These are phyloP conservation scores for Citrus inodora DNA, from an alignment of 345 rosid species.

Conservation along the genomic window DNA sequence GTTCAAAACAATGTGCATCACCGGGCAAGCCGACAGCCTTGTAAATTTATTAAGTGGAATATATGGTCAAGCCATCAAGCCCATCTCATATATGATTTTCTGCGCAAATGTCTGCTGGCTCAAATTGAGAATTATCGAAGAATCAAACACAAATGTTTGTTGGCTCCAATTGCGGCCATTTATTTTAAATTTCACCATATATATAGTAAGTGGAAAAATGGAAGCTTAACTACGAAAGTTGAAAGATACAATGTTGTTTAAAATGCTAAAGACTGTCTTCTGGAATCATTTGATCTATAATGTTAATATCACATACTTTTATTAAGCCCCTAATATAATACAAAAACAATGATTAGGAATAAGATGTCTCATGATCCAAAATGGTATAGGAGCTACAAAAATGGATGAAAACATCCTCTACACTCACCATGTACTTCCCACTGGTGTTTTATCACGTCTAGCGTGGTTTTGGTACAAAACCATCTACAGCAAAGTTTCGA, in stretches of 20 bases:
- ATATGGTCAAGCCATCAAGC: neutral
- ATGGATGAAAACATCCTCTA: conserved; percentile 17
- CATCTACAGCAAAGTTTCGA: conserved; percentile 85
- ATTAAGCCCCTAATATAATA: neutral
- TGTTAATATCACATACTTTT: neutral
- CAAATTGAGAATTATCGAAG: neutral
- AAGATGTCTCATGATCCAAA: conserved; percentile 4
- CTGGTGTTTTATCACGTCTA: conserved; percentile 22
- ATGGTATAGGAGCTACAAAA: conserved; percentile 29
- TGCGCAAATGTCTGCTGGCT: neutral
- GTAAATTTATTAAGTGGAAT: neutral
- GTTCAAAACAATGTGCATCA: neutral
- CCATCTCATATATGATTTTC: neutral
- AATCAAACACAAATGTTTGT: neutral
- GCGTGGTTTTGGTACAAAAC: conserved; percentile 82
- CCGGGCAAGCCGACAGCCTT: neutral
- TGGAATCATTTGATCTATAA: neutral
- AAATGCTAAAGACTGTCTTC: neutral
- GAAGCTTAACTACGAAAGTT: neutral
- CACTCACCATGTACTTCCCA: conserved; percentile 9
- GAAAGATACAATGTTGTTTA: neutral
- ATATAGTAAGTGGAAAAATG: neutral
- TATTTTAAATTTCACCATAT: neutral
- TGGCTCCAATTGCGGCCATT: neutral
- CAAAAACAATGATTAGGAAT: conserved; percentile 1